Evolutionary conservation across 495 filamentous ascomycete species (phyloP).

Genomic region (Zalerion maritima): DNA sequence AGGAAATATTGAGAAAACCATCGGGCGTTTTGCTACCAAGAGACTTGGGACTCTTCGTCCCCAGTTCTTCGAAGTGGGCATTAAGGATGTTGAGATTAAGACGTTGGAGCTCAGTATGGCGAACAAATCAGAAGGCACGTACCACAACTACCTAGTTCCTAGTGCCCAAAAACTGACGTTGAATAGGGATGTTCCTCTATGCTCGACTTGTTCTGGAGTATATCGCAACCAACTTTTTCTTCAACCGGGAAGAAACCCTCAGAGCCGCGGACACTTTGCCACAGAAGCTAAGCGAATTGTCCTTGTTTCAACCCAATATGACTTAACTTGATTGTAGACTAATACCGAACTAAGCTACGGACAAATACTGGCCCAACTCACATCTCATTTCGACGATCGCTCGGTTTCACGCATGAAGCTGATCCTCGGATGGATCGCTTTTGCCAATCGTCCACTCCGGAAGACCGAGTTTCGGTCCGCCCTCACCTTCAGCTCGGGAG

Average conservation of each 20-base stretch:
- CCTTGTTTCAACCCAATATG: slow-evolving; percentile 1
- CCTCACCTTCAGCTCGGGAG: slow-evolving; percentile 10
- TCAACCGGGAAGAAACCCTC: slow-evolving; percentile 10
- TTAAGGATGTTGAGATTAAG: slow-evolving; percentile 7
- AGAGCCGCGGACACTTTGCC: slow-evolving; percentile 12
- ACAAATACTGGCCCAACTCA: slow-evolving; percentile 11
- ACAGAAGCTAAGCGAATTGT: slow-evolving; percentile 14
- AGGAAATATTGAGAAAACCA: slow-evolving; percentile 7
- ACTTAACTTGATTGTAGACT: neutral
- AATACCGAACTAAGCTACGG: slow-evolving; percentile 9
- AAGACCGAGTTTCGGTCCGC: slow-evolving; percentile 17
- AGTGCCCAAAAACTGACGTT: neutral
- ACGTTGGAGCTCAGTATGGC: slow-evolving; percentile 6
- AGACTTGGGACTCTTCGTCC: slow-evolving; percentile 6
- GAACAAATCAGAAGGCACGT: slow-evolving; percentile 13
- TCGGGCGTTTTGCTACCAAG: slow-evolving; percentile 8
- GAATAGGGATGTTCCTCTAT: slow-evolving; percentile 20
- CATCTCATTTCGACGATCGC: slow-evolving; percentile 11
- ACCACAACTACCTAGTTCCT: neutral
- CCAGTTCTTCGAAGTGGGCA: slow-evolving; percentile 9
- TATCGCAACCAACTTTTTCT: slow-evolving; percentile 16
- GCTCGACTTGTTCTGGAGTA: slow-evolving; percentile 20
- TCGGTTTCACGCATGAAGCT: slow-evolving; percentile 11
- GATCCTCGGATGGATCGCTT: slow-evolving; percentile 20
- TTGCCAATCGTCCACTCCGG: slow-evolving; percentile 14